A percentile compares a stretch with the other conserved stretches of the same genome.
These are phyloP conservation scores for Ceratonia siliqua DNA, from an alignment of 306 rosid species.

Conservation along the genomic window DNA sequence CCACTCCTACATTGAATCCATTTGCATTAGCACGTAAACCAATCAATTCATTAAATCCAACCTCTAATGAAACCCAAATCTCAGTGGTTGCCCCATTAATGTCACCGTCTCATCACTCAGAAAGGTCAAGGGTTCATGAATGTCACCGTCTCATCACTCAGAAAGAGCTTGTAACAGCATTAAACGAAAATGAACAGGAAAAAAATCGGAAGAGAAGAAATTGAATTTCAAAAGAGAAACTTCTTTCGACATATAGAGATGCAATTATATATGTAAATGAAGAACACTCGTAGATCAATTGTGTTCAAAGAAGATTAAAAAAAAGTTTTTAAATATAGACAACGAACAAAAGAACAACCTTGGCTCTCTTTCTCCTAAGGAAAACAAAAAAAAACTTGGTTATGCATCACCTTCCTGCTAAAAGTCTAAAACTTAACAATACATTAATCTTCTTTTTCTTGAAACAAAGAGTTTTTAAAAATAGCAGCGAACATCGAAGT, in stretches of 20 bases:
- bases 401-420: not conserved
- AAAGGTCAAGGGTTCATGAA: too few relatives aligned
- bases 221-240: not conserved
- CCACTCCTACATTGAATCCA: constrained; percentile 59
- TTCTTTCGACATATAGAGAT: not conserved
- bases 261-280: not conserved
- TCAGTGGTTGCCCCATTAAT: too few relatives aligned
- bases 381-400: not conserved
- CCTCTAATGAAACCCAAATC: too few relatives aligned
- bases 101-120: too few relatives aligned
- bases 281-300: not conserved
- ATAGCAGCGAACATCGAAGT: not conserved
- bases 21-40: constrained; percentile 22
- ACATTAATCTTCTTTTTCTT: too few relatives aligned
- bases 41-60: too few relatives aligned
- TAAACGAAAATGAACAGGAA: not conserved
- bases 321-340: not conserved
- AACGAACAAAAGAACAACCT: not conserved
- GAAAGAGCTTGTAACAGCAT: not conserved
- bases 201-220: not conserved
- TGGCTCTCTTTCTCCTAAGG: not conserved
- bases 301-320: not conserved
- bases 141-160: not conserved
- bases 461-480: too few relatives aligned
- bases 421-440: not conserved